A percentile compares a stretch with the other conserved stretches of the same genome.
These are phyloP conservation scores for Arthrobotrys megalospora DNA, from an alignment of 2,329 filamentous ascomycete species.

Conservation along the genomic window DNA sequence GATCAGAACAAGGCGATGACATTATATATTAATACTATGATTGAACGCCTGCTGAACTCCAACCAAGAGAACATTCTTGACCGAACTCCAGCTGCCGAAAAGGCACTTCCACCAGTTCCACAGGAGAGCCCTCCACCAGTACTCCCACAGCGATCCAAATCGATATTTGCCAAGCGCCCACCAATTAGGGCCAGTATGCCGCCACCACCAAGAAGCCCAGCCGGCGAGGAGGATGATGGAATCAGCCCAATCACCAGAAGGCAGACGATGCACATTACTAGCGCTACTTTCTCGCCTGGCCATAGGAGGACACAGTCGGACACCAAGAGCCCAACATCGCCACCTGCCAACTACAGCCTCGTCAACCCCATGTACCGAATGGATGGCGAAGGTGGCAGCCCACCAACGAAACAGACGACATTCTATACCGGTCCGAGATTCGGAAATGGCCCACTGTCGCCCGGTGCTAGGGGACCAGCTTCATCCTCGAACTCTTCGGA, in stretches of 20 bases:
- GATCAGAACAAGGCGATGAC: conserved; percentile 98
- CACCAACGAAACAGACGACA: conserved; percentile 62
- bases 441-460: conserved; percentile 59
- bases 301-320: conserved; percentile 72
- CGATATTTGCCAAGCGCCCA: conserved; percentile 58
- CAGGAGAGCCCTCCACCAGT: conserved; percentile 67
- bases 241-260: conserved; percentile 56
- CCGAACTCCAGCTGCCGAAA: conserved; percentile 75
- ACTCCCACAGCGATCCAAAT: conserved; percentile 65
- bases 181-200: conserved; percentile 59
- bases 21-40: conserved; percentile 99
- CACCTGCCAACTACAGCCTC: conserved; percentile 43
- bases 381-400: conserved; percentile 59
- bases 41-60: conserved; percentile 92
- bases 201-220: conserved; percentile 39
- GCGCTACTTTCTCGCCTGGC: conserved; percentile 38
- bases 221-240: conserved; percentile 36
- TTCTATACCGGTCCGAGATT: conserved; percentile 62
- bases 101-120: conserved; percentile 86
- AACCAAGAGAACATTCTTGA: conserved; percentile 95
- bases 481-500: conserved; percentile 61
- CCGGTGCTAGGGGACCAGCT: conserved; percentile 53
- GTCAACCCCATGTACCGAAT: conserved; percentile 62
- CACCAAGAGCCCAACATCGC: conserved; percentile 42
- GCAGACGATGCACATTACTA: conserved; percentile 65